Evolutionary conservation across 495 filamentous ascomycete species (phyloP).

Genomic region (Neurospora sp.): DNA sequence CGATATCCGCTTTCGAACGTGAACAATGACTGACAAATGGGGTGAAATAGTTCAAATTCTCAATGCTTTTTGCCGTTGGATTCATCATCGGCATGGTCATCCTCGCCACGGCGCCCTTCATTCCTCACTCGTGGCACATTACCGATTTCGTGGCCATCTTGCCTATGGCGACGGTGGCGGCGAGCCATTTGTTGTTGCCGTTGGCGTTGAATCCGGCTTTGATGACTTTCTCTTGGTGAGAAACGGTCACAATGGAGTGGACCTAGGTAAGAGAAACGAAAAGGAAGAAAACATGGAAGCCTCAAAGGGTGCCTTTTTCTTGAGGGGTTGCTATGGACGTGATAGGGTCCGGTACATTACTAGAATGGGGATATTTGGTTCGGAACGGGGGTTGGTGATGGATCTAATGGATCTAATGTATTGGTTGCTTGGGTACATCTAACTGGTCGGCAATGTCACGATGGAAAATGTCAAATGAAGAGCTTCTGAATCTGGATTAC

Average conservation of each 20-base stretch:
- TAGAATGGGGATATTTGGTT: neutral
- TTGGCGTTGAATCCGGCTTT: constrained; percentile 66
- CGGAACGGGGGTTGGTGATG: neutral
- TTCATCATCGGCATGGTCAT: constrained; percentile 58
- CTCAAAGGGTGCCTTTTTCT: too few species aligned
- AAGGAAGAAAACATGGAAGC: too few species aligned
- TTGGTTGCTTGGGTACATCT: neutral
- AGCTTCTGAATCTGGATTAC: neutral
- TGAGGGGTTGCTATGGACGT: neutral
- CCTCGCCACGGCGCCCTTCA: constrained; percentile 50
- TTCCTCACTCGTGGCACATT: constrained; percentile 60
- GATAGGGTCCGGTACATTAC: neutral
- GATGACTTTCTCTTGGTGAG: constrained; percentile 70
- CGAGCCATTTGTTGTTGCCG: constrained; percentile 59
- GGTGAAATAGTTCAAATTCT: constrained; percentile 47
- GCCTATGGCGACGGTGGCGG: constrained; percentile 63
- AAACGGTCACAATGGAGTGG: neutral
- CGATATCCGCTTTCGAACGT: too few species aligned
- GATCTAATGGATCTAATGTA: neutral
- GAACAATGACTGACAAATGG: too few species aligned
- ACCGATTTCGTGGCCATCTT: constrained; percentile 72
- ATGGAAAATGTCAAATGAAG: neutral
- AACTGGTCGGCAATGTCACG: neutral
- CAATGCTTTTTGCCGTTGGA: constrained; percentile 52
- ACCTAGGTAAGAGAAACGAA: too few species aligned